These are phyloP conservation scores for Flaveria linearis DNA, from an alignment of 129 eudicot species.

Conservation along the genomic window DNA sequence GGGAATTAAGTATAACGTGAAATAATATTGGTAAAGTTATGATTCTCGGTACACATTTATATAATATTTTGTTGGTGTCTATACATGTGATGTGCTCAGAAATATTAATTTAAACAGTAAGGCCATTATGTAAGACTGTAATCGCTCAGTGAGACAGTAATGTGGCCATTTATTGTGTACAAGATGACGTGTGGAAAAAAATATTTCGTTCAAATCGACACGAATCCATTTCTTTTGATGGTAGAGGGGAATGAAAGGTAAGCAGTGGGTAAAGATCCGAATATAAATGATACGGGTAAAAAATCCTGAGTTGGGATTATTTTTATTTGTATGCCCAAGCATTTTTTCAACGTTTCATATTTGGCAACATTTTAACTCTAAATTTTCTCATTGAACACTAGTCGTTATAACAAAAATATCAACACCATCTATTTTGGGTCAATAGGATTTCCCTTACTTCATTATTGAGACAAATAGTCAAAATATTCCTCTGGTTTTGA, in stretches of 20 bases:
- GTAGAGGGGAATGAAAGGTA: no score
- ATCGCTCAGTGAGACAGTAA: not conserved
- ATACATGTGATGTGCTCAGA: not conserved
- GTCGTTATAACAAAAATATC: not conserved
- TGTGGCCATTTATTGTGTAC: not conserved
- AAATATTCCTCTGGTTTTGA: not conserved
- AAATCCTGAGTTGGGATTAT: not conserved
- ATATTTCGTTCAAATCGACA: no score
- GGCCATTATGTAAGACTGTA: not conserved
- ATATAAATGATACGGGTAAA: no score
- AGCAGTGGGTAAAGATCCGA: no score
- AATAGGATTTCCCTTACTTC: not conserved
- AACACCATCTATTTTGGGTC: not conserved
- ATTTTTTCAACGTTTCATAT: not conserved
- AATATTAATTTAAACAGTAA: not conserved
- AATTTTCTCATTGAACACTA: not conserved
- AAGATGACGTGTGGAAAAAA: not conserved
- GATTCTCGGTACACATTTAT: not conserved
- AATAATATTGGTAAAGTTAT: not conserved
- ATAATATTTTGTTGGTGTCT: not conserved
- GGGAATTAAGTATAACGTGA: not conserved
- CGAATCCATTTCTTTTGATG: no score
- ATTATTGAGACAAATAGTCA: not conserved
- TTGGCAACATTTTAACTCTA: not conserved
- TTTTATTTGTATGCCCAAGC: not conserved